Percentiles rank a stretch among this genome's conserved stretches.
Evolutionary conservation across 495 filamentous ascomycete species (phyloP).

Genomic region (Penicillium alfredii): DNA sequence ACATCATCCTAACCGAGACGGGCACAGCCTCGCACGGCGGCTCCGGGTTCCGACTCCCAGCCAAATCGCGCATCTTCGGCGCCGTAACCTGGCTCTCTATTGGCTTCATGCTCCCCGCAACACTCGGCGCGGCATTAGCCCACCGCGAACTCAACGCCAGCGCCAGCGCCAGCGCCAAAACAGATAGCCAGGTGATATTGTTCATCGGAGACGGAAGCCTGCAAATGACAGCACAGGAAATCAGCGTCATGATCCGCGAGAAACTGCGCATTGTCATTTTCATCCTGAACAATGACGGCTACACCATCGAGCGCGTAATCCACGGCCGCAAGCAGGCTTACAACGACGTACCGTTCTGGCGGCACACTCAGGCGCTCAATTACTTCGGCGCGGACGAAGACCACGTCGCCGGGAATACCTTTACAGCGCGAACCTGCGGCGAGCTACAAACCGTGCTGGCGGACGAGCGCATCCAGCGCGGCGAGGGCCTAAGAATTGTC

Average conservation of each 20-base stretch:
- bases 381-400: constrained; percentile 40
- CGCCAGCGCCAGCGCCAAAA: constrained; percentile 3
- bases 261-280: constrained; percentile 65
- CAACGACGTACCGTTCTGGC: constrained; percentile 67
- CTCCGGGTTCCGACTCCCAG: constrained; percentile 24
- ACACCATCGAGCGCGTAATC: constrained; percentile 69
- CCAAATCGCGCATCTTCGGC: constrained; percentile 25
- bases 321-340: constrained; percentile 68
- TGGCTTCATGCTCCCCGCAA: constrained; percentile 44
- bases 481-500: constrained; percentile 37
- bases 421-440: constrained; percentile 28
- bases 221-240: constrained; percentile 72
- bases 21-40: constrained; percentile 34
- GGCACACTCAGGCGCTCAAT: constrained; percentile 42
- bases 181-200: constrained; percentile 46
- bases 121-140: constrained; percentile 45
- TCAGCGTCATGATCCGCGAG: constrained; percentile 69
- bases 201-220: constrained; percentile 81
- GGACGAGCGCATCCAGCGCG: constrained; percentile 27
- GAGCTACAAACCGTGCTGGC: constrained; percentile 32
- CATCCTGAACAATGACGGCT: constrained; percentile 71
- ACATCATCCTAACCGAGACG: constrained; percentile 38
- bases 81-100: constrained; percentile 40
- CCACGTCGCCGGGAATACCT: constrained; percentile 19
- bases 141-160: constrained; percentile 27